Base-by-base conservation (phyloP, 1,139 yeast genomes). In the Candida smagusa region DNA sequence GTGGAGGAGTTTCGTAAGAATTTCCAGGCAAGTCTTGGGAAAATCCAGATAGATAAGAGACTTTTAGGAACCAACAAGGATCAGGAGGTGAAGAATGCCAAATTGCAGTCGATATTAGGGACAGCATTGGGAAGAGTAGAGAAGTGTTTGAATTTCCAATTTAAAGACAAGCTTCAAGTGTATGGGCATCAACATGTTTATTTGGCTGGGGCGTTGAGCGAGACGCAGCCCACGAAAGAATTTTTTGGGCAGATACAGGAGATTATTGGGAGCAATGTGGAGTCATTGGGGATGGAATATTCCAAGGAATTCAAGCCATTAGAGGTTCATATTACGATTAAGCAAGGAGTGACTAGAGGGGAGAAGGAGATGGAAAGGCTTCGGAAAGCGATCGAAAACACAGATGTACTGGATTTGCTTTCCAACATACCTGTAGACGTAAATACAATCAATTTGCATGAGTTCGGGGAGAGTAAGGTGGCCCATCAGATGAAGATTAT, bases 131-230 rank as follows among this genome's bases (percentile, higher is more conserved):
- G 26, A 25, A 3, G 30, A 11, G 25, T 40, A 2, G 36, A 21
- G 12, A 37, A 33, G 1, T 39, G 39, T 19, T 22, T 49, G 4
- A 32, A 37, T 22, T 33, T 49, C 13, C 36, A 30, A 21, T 40
- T 47, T 16, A 28, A 32, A 22, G 41, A 43, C 7, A 28, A 33
- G 6, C 36, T 48, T 9, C 29, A 29, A 12, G 31, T 43, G 8
- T 42, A 37, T 22, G 30, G 34, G 6, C 27, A 42, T 12, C 39
- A 37, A 11, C 36, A 33, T 6, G 6, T 42, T 9, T 49, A 47
- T 33, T 28, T 49, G 6, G 48, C 47, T 9, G 50, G 42, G 2
- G 39, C 31, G 9, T 31, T 47, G 7, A 39, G 42, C 21, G 12
- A 16, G 6, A 11, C 34, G 7, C 38, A 19, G 9, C 28, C 22